These are phyloP conservation scores for Colletotrichum sojae DNA, from an alignment of 2,329 filamentous ascomycete genomes.

Conservation along the genomic window DNA sequence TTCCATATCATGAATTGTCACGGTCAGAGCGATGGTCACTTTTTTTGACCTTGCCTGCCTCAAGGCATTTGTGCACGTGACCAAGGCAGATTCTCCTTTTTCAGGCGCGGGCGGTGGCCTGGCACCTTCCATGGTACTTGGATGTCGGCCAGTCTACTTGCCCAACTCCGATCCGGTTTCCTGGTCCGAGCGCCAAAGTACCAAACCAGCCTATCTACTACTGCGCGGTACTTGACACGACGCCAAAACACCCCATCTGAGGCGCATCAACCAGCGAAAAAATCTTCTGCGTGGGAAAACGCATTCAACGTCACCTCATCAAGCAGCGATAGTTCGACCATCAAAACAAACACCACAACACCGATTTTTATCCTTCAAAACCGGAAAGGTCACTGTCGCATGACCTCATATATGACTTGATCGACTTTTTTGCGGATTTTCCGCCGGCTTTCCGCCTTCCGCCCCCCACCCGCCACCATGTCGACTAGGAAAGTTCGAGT, in stretches of 20 bases:
- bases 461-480: constrained; percentile 64
- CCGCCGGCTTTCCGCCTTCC: constrained; percentile 61
- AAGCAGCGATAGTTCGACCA: constrained; percentile 61
- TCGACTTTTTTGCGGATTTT: constrained; percentile 75
- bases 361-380: constrained; percentile 68
- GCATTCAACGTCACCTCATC: constrained; percentile 71
- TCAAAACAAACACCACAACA: constrained; percentile 68
- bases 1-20: neutral
- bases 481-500: constrained; percentile 80
- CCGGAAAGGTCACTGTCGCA: constrained; percentile 65
- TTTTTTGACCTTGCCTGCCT: neutral
- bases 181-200: constrained; percentile 42
- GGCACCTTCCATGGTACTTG: constrained; percentile 22
- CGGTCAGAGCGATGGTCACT: neutral
- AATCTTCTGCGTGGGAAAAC: constrained; percentile 65
- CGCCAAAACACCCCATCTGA: constrained; percentile 25
- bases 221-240: constrained; percentile 38
- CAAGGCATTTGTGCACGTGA: constrained; percentile 35
- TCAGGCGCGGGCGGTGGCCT: constrained; percentile 19
- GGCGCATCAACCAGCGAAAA: constrained; percentile 58
- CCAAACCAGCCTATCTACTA: constrained; percentile 13
- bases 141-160: constrained; percentile 32
- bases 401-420: constrained; percentile 72
- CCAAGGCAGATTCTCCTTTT: constrained; percentile 30
- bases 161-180: constrained; percentile 28